phyloP scores from a whole-genome alignment of 225 moss, liverwort and hornwort genomes.

The Pleurozium schreberi region DNA sequence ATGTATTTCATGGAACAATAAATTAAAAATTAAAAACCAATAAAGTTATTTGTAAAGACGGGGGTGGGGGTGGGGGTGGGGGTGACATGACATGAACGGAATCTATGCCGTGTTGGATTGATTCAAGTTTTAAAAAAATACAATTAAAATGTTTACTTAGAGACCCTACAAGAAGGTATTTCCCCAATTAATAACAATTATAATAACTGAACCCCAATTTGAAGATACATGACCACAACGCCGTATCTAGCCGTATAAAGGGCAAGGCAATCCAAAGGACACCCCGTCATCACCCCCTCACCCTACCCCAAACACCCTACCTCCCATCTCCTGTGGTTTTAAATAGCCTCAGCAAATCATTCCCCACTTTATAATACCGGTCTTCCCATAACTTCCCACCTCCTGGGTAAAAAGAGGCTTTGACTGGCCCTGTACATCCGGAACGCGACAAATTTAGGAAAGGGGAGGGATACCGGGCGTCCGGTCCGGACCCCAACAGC shows the following conservation, averaged over 20 bases:
- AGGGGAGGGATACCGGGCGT: not conserved
- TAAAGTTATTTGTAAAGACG: too few species aligned
- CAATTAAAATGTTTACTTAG: not conserved
- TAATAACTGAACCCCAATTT: not conserved
- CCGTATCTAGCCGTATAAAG: not conserved
- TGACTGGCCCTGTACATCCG: not conserved
- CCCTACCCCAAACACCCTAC: too few species aligned
- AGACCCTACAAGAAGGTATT: too few species aligned
- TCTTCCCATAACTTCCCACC: not conserved
- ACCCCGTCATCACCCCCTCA: not conserved
- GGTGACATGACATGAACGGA: not conserved
- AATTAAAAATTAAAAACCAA: too few species aligned
- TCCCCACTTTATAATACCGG: not conserved
- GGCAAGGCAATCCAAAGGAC: not conserved
- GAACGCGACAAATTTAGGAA: not conserved
- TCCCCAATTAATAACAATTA: not conserved
- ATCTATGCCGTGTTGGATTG: not conserved
- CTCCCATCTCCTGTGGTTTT: not conserved
- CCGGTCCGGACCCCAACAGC: too few species aligned
- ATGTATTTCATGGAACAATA: too few species aligned
- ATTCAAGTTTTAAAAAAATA: not conserved
- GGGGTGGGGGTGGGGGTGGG: too few species aligned
- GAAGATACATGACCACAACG: not conserved
- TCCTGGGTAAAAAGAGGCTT: slow-evolving; percentile 8
- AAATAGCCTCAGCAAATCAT: slow-evolving; percentile 12